Percentiles rank a stretch among this genome's conserved stretches.
phyloP scores from a whole-genome alignment of 441 rosid genomes.

The Isatis lusitanica region DNA sequence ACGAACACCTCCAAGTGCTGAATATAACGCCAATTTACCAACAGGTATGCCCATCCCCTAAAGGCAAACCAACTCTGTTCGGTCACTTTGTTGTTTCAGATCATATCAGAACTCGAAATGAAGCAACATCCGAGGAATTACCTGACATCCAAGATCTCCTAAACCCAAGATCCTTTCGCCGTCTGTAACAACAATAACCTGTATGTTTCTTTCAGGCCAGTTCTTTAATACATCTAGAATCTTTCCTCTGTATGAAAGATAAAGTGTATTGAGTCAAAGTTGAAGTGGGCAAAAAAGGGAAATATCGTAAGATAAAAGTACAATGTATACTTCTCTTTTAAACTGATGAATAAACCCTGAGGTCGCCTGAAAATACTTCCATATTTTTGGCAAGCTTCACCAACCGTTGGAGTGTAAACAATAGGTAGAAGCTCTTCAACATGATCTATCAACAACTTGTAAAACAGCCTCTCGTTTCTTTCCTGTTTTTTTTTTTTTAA shows the following conservation, averaged over 20 bases:
- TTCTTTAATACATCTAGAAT: conserved; percentile 78
- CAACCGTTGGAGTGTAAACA: conserved; percentile 89
- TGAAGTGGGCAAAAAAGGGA: background rate
- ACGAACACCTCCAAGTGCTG: conserved; percentile 90
- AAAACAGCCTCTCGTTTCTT: conserved; percentile 81
- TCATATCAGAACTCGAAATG: background rate
- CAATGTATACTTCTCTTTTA: conserved; percentile 61
- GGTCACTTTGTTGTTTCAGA: background rate
- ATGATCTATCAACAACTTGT: conserved; percentile 78
- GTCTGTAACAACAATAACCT: conserved; percentile 90
- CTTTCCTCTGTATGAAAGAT: conserved; percentile 49
- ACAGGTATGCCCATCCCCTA: conserved; percentile 93
- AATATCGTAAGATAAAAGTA: background rate
- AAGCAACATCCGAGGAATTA: conserved; percentile 17
- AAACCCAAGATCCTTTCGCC: conserved; percentile 90
- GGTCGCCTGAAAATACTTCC: conserved; percentile 81
- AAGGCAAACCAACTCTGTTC: conserved; percentile 4
- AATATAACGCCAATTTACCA: conserved; percentile 81
- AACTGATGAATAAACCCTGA: conserved; percentile 82
- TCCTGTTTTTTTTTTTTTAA: conserved; percentile 45
- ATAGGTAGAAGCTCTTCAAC: conserved; percentile 90
- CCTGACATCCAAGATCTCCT: conserved; percentile 98
- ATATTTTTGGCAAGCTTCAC: conserved; percentile 89
- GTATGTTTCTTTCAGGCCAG: conserved; percentile 83
- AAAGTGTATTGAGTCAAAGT: background rate